Evolutionary conservation across 345 rosid species (phyloP), one percentile per base, ranked within the genome.

Genomic region (Odontarrhena argentea): DNA sequence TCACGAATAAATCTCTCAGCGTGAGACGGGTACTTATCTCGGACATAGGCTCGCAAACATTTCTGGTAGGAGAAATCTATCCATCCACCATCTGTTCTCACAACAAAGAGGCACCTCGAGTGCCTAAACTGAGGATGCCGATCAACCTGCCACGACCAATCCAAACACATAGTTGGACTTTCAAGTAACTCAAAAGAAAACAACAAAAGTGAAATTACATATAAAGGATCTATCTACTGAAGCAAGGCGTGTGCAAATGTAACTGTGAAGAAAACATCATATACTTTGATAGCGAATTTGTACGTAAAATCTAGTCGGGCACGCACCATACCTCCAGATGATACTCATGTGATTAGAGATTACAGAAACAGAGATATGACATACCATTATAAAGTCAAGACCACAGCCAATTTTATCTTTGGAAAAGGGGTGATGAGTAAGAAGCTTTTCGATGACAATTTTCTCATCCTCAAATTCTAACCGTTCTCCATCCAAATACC

Each of bases 11-110:
- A 93, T 63, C 87, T 85, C 76, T 93, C 94, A 0, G 92, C 92
- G 58, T 86, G 68, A 18, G 81, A 55, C 25, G 94, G 94, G 63
- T 90, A 90, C 81, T 76, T 87, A 14, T 70, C 69, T 80, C 83
- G 86, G 60, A 88, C 75, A 59, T 93, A 93, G 4, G 85, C 88
- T 65, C 87, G 86, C 67, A 93, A 80, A 76, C 98, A 88, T 71
- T 93, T 93, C 74, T 84, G 94, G 79, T 93, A 93, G 0, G 98
- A 93, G 80, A 93, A 90, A 77, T 93, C 97, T 67, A 93, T 93
- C 92, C 96, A 93, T 55, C 75, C 86, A 74, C 97, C 97, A 73
- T 93, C 94, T 2, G 87, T 85, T 78, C 98, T 88, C 59, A 93
- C 88, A n/a, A 90, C 96, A 72, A 85, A 93, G 67, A 90, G 80